A percentile compares a stretch with the other conserved stretches of the same genome.
These are phyloP conservation scores for Lentinus polychrous DNA, from an alignment of 1,284 basidiomycete genomes.

Conservation along the genomic window DNA sequence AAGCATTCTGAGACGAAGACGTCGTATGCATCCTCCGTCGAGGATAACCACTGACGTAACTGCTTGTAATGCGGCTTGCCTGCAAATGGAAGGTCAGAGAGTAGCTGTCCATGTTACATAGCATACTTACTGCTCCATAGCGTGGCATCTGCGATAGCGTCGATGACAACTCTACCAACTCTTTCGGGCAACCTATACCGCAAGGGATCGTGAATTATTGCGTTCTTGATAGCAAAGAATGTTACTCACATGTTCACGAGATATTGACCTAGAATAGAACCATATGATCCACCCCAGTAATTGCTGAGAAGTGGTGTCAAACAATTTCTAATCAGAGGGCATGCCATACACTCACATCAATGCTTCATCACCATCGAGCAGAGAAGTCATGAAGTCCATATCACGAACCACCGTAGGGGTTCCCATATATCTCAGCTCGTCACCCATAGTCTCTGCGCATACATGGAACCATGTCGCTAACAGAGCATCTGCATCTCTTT, in stretches of 20 bases:
- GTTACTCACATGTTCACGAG: slow-evolving; percentile 18
- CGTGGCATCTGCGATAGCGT: slow-evolving; percentile 19
- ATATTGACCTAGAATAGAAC: slow-evolving; percentile 21
- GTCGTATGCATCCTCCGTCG: slow-evolving; percentile 27
- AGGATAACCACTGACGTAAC: slow-evolving; percentile 25
- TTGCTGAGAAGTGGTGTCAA: slow-evolving; percentile 15
- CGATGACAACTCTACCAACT: slow-evolving; percentile 19
- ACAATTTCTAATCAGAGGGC: background rate
- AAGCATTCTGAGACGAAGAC: slow-evolving; percentile 29
- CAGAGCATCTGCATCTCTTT: slow-evolving; percentile 1
- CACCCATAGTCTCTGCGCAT: slow-evolving; percentile 1
- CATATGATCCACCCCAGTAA: slow-evolving; percentile 22
- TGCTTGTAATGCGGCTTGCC: slow-evolving; percentile 29
- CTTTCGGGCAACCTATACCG: slow-evolving; percentile 18
- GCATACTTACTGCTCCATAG: slow-evolving; percentile 23
- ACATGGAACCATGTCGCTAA: background rate
- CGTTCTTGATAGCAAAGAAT: background rate
- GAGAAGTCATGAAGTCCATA: slow-evolving; percentile 31
- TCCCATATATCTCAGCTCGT: slow-evolving; percentile 4
- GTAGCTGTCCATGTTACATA: background rate
- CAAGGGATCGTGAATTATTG: background rate
- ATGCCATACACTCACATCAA: slow-evolving; percentile 28
- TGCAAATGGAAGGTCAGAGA: no score
- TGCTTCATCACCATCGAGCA: slow-evolving; percentile 33
- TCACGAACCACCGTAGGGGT: slow-evolving; percentile 6